A percentile compares a stretch with the other conserved stretches of the same genome.
Conservation (phyloP, 306 rosid genomes). For the Mimosa bimucronata region DNA sequence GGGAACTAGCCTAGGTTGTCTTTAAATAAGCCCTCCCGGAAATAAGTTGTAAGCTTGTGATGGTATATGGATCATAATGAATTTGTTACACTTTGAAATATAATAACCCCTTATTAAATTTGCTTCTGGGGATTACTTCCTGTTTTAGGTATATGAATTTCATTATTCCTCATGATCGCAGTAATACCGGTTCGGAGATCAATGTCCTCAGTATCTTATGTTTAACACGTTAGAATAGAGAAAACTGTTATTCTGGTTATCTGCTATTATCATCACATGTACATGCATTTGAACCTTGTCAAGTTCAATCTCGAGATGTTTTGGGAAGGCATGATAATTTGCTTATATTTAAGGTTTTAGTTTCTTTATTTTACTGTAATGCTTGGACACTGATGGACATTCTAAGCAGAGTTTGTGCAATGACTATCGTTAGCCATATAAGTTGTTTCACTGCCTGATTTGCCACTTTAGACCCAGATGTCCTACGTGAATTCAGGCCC, state of each 20-base stretch:
- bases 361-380: constrained; percentile 13
- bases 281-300: constrained; percentile 10
- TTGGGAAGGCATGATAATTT: constrained; percentile 1
- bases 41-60: constrained; percentile 60
- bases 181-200: constrained; percentile 18
- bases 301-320: not conserved
- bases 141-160: constrained; percentile 37
- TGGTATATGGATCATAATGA: constrained; percentile 50
- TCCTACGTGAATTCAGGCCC: constrained; percentile 13
- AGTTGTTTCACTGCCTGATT: constrained; percentile 32
- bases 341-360: not conserved
- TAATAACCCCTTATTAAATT: constrained; percentile 46
- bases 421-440: constrained; percentile 7
- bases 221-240: constrained; percentile 27
- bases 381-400: constrained; percentile 9
- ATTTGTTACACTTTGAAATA: constrained; percentile 59
- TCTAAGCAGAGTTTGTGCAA: not conserved
- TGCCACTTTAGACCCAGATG: constrained; percentile 22
- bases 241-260: constrained; percentile 20
- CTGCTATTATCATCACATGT: constrained; percentile 18
- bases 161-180: constrained; percentile 27
- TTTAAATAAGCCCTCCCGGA: constrained; percentile 61
- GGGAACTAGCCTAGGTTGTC: constrained; percentile 46
- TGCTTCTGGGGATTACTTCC: constrained; percentile 35
- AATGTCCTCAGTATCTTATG: not conserved